Evolutionary conservation across 2,329 filamentous ascomycete genomes (phyloP).

Genomic region (Truncatella angustata): DNA sequence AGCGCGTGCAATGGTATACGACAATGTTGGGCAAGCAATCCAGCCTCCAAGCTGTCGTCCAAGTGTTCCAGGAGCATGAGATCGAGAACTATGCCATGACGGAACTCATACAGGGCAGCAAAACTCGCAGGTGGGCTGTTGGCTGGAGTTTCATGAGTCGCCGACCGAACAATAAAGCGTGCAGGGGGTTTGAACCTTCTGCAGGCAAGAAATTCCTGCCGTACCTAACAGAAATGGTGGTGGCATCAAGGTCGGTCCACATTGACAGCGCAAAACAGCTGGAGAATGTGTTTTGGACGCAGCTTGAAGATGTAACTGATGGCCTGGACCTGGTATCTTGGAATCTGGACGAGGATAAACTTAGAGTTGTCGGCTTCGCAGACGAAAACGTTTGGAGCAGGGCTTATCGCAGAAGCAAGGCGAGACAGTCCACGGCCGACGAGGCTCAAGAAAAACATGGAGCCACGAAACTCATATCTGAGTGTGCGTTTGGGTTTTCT

Average conservation of each 20-base stretch:
- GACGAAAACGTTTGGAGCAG: conserved; percentile 77
- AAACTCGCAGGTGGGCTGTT: conserved; percentile 82
- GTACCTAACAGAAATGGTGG: conserved; percentile 34
- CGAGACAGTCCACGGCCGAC: conserved; percentile 22
- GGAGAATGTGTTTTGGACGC: conserved; percentile 32
- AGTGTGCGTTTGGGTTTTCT: conserved; percentile 56
- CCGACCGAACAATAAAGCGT: conserved; percentile 54
- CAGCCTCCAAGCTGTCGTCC: conserved; percentile 63
- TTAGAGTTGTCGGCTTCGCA: conserved; percentile 61
- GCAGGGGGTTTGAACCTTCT: conserved; percentile 39
- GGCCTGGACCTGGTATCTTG: conserved; percentile 60
- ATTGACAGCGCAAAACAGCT: conserved; percentile 11
- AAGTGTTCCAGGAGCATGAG: conserved; percentile 51
- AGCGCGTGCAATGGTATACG: conserved; percentile 80
- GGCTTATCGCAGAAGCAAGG: conserved; percentile 64
- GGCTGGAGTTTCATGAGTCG: conserved; percentile 78
- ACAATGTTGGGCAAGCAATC: conserved; percentile 83
- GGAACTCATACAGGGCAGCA: conserved; percentile 72
- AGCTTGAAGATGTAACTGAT: conserved; percentile 45
- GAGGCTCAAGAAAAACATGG: conserved; percentile 16
- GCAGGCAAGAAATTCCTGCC: conserved; percentile 44
- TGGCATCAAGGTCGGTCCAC: conserved; percentile 35
- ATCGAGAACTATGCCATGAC: conserved; percentile 81
- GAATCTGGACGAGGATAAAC: conserved; percentile 55
- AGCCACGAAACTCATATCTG: conserved; percentile 22